Percentiles rank a stretch among this genome's conserved stretches.
These are phyloP conservation scores for Xylariales sp. DNA, from an alignment of 2,329 filamentous ascomycete genomes.

Conservation along the genomic window DNA sequence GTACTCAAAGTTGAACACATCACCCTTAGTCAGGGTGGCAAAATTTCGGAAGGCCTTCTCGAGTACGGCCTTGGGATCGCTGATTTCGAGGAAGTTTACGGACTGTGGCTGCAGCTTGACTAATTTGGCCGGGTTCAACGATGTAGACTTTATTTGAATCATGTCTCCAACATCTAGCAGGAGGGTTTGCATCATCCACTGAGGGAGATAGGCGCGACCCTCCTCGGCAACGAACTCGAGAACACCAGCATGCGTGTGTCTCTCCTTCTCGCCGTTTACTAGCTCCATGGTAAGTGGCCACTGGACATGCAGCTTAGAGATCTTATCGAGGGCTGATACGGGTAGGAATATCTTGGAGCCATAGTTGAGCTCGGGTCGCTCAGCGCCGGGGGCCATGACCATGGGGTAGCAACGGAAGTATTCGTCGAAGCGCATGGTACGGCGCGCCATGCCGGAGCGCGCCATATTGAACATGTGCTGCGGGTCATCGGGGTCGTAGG, in stretches of 20 bases:
- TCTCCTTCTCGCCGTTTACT: constrained; percentile 77
- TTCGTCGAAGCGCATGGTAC: constrained; percentile 83
- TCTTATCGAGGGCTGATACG: constrained; percentile 93
- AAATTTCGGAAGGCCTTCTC: constrained; percentile 97
- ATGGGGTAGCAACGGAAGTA: constrained; percentile 98
- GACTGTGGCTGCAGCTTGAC: constrained; percentile 97
- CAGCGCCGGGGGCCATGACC: constrained; percentile 86
- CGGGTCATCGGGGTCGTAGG: constrained; percentile 43
- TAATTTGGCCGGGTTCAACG: constrained; percentile 81
- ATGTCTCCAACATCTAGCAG: constrained; percentile 88
- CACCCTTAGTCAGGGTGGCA: constrained; percentile 85
- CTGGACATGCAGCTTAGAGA: constrained; percentile 91
- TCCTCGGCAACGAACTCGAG: constrained; percentile 97
- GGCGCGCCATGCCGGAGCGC: constrained; percentile 35
- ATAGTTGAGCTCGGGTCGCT: constrained; percentile 86
- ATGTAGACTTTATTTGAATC: constrained; percentile 91
- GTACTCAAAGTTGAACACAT: constrained; percentile 94
- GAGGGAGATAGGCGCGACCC: constrained; percentile 86
- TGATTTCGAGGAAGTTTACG: constrained; percentile 90
- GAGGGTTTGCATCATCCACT: constrained; percentile 96
- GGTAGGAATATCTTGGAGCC: constrained; percentile 97
- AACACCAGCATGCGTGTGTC: constrained; percentile 88
- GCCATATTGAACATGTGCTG: constrained; percentile 46
- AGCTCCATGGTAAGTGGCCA: constrained; percentile 98
- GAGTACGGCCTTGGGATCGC: constrained; percentile 92